Evolutionary conservation across 306 rosid species (phyloP), one percentile per base, ranked within the genome.

Genomic region (Inga laurina): DNA sequence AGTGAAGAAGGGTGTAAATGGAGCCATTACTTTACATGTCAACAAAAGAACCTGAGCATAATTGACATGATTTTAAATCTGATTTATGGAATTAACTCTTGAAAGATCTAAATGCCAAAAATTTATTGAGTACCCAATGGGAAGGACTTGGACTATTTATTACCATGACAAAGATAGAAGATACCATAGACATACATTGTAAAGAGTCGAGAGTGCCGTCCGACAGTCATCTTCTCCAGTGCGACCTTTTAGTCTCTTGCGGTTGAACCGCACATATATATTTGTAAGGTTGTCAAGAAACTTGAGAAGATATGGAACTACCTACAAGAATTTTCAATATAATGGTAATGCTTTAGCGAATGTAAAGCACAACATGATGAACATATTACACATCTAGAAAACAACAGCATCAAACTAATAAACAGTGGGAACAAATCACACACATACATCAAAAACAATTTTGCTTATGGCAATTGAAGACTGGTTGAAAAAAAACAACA

Each of bases 171-270:
- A 34, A 79, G 56, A 76, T 70, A 76, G 66, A 61, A 64, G 51
- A 56, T 66, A 86, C 49, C 87, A 76, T 83, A 67, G 77, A 35
- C 91, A 74, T 94, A 94, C 97, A 82, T 91, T 90, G 84, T 85
- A 93, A 66, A 94, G 99, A 82, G 98, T 96, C 77, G 98, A 93
- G 75, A 96, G 97, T 14, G 99, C 96, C 52, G 88, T 89, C 88
- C 97, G 85, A 85, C 98, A 96, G 79, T 96, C 99, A 76, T 96
- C 94, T 86, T 93, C 99, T 80, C 94, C 97, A 72, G 97, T 90
- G 70, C 99, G 99, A 73, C 99, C 99, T 91, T 96, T 96, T 75
- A 96, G 94, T 87, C 99, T 92, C 94, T 93, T 96, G 71, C 98
- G 99, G 89, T 92, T 96, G 93, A 91, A 92, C 90, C 99, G 85